These are phyloP conservation scores for Paraphaeosphaeria sporulosa DNA, from an alignment of 2,329 filamentous ascomycete genomes.

Conservation along the genomic window DNA sequence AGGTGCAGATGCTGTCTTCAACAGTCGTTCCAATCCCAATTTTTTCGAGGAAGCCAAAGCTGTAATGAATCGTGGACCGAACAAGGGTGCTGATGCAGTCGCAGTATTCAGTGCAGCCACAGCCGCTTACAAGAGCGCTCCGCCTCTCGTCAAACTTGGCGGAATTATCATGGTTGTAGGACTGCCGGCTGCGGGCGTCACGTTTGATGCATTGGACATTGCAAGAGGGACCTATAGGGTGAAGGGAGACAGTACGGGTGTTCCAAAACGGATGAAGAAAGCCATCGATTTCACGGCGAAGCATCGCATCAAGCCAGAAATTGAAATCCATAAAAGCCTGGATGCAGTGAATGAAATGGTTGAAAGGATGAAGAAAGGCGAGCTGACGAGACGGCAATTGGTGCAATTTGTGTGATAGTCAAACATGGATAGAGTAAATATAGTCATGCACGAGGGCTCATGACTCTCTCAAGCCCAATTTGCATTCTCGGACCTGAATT, in stretches of 20 bases:
- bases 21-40: constrained; percentile 42
- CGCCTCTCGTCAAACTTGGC: constrained; percentile 34
- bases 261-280: constrained; percentile 50
- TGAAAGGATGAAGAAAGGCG: constrained; percentile 44
- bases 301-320: constrained; percentile 46
- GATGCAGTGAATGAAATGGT: constrained; percentile 46
- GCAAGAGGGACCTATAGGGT: constrained; percentile 47
- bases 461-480: too few species aligned
- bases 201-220: constrained; percentile 32
- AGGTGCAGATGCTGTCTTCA: constrained; percentile 50
- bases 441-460: background rate
- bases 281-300: constrained; percentile 50
- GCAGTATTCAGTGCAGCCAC: constrained; percentile 51
- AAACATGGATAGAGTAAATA: background rate
- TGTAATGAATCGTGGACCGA: constrained; percentile 28
- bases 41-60: constrained; percentile 47
- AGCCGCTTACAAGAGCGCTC: constrained; percentile 44
- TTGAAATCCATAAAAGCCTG: constrained; percentile 41
- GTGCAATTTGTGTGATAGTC: constrained; percentile 31
- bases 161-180: constrained; percentile 53
- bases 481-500: too few species aligned
- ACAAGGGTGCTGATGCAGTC: constrained; percentile 48
- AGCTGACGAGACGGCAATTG: constrained; percentile 36
- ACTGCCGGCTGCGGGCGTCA: constrained; percentile 20
- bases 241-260: constrained; percentile 50